Evolutionary conservation across 2,329 filamentous ascomycete genomes (phyloP).

Genomic region (Fusarium pseudoanthophilum): DNA sequence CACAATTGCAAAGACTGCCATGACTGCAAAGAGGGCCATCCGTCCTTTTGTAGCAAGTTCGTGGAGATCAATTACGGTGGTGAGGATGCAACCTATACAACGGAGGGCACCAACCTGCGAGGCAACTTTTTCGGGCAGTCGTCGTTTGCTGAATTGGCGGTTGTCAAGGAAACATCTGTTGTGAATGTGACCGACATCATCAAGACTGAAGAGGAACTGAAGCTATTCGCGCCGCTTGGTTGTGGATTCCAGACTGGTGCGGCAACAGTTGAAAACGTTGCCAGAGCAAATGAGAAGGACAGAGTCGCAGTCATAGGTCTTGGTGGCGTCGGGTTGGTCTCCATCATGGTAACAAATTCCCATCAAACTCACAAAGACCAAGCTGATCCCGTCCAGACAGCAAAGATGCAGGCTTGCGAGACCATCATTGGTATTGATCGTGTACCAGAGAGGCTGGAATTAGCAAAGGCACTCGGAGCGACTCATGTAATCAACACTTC

Average conservation of each 20-base stretch:
- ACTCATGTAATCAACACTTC: slow-evolving; percentile 1
- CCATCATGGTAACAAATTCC: not conserved
- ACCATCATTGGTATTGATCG: not conserved
- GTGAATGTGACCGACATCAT: not conserved
- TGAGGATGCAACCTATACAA: not conserved
- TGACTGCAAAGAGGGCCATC: not conserved
- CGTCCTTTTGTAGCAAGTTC: not conserved
- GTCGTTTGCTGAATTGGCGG: not conserved
- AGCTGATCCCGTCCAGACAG: not conserved
- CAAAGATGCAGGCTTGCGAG: not conserved
- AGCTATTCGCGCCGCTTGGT: not conserved
- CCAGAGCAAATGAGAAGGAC: not conserved
- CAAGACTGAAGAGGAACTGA: not conserved
- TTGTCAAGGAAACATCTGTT: slow-evolving; percentile 1
- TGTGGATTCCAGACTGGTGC: slow-evolving; percentile 3
- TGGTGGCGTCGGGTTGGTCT: slow-evolving; percentile 2
- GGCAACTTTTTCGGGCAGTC: slow-evolving; percentile 1
- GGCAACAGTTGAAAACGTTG: not conserved
- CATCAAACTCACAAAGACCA: rapidly evolving
- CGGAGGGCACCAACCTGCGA: not conserved
- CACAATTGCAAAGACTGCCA: not conserved
- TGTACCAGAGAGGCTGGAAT: not conserved
- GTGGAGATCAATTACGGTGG: not conserved
- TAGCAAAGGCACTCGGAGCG: not conserved
- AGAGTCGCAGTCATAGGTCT: not conserved